Evolutionary conservation across 345 rosid genomes (phyloP), one percentile per base, ranked within the genome.

Genomic region (Eucalyptus grandis): DNA sequence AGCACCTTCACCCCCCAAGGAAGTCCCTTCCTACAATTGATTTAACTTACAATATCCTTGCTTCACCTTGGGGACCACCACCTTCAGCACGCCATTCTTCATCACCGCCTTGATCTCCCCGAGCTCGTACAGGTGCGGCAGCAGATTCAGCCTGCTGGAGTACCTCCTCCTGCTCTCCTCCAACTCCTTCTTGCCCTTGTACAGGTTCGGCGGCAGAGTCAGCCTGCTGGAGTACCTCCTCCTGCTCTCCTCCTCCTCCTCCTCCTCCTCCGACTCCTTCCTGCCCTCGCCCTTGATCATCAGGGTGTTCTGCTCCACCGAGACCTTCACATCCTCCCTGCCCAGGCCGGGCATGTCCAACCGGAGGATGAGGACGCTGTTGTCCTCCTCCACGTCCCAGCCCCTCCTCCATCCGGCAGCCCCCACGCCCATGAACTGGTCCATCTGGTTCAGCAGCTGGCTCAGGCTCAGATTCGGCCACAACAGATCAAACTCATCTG

Each of bases 51-150:
- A 7, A 44, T 44, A 44, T 44, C 9, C 46, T 44, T 8, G 46
- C 88, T 96, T 94, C 43, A 94, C 93, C 95, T 96, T 97, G 0
- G 99, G 97, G 88, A 97, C 93, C n/a, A 91, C 91, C 53, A 97
- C 94, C 90, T 92, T 96, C 91, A 97, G 77, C 81, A 96, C 99
- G 0, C 99, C 99, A 47, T 97, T 94, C 94, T 95, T 95, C 99
- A 97, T 96, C 95, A 94, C 99, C 27, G 99, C 98, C 91, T 91
- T 95, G 13, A 97, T 96, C 91, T 93, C 89, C 43, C 94, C 95
- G 1, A 90, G 89, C 92, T 87, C 91, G 90, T 86, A 93, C 9
- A 89, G 31, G 56, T 93, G 90, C 31, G 87, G 90, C 1, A 93
- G 93, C 91, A 95, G 85, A 7, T 91, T 92, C 43, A 95, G 89